Evolutionary conservation across 2,329 filamentous ascomycete genomes (phyloP), one percentile per base, ranked within the genome.

Genomic region (Xylariaceae sp.): DNA sequence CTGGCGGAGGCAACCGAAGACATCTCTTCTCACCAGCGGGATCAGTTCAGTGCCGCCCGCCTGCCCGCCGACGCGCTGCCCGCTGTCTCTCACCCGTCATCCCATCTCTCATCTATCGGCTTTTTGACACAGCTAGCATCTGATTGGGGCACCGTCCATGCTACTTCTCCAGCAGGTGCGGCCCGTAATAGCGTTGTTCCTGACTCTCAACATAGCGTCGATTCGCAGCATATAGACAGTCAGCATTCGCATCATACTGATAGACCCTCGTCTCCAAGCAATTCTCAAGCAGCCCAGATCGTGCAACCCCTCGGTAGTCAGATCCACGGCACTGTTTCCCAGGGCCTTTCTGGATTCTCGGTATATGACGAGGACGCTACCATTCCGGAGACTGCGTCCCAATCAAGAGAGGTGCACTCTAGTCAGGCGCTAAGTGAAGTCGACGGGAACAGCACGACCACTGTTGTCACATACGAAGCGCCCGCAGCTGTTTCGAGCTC

Each of bases 1-100:
- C 51, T 9, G 14, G 38, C 33, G 17, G 33, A 45, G 15, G 7
- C 38, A 18, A 49, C 45, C 11, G 44, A 58, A 7, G 54, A 55
- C 22, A 66, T 66, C 10, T 62, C 63, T 35, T 66, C 64, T 6
- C 64, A 54, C 33, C 64, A 68, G 44, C 57, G 55, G 19, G 63
- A 65, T 15, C 42, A 45, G 22, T 27, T 27, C 22, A 27, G 22
- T 27, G 22, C 22, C 22, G 22, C 22, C 22, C 22, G 22, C 22
- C 22, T 27, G 22, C 7, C 22, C 4, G 22, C 22, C 7, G 7
- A 27, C 22, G 22, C 33, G 33, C 33, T 36, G 33, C 12, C 33
- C 10, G 33, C 48, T 39, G 45, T 40, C 11, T 48, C 45, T 6
- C 45, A 47, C 39, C 45, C 22, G 40, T 44, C 22, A 30, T 11